These are phyloP conservation scores for Cryptococcus neoformans DNA, from an alignment of 1,284 basidiomycete genomes.

Conservation along the genomic window DNA sequence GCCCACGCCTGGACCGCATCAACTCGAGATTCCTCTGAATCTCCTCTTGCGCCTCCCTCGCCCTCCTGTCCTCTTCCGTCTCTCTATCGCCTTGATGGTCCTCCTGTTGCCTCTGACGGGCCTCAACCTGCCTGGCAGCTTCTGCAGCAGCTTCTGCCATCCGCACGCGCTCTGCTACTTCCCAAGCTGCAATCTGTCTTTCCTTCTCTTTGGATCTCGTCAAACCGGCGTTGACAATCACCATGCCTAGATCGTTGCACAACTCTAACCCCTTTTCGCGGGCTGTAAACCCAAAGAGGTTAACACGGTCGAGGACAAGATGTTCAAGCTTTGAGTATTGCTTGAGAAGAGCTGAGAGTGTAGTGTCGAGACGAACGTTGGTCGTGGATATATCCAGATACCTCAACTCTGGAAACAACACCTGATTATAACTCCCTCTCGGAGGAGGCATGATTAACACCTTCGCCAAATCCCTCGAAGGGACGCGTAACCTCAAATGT, in stretches of 20 bases:
- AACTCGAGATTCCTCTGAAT: conserved; percentile 26
- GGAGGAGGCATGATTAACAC: conserved; percentile 32
- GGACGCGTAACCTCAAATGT: conserved; percentile 47
- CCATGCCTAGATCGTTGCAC: conserved; percentile 41
- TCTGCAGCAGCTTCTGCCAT: conserved; percentile 30
- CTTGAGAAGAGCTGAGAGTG: conserved; percentile 36
- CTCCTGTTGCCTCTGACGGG: conserved; percentile 12
- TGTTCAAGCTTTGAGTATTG: conserved; percentile 41
- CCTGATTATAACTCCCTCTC: background rate
- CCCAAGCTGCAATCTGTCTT: conserved; percentile 42
- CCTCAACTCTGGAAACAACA: conserved; percentile 38
- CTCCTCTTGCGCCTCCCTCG: conserved; percentile 16
- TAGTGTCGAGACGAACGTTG: conserved; percentile 47
- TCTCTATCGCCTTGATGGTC: conserved; percentile 13
- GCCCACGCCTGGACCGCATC: conserved; percentile 37
- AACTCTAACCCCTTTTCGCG: conserved; percentile 41
- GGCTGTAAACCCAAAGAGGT: conserved; percentile 49
- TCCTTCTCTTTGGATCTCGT: conserved; percentile 45
- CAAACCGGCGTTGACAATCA: conserved; percentile 41
- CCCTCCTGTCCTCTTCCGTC: conserved; percentile 10
- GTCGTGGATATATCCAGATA: conserved; percentile 51
- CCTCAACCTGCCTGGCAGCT: conserved; percentile 7
- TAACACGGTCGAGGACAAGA: conserved; percentile 49
- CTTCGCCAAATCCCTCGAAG: conserved; percentile 42
- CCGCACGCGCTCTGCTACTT: conserved; percentile 33